A percentile compares a stretch with the other conserved stretches of the same genome.
Conservation (phyloP, 208 protist genomes). For the Crithidia acanthocephali region DNA sequence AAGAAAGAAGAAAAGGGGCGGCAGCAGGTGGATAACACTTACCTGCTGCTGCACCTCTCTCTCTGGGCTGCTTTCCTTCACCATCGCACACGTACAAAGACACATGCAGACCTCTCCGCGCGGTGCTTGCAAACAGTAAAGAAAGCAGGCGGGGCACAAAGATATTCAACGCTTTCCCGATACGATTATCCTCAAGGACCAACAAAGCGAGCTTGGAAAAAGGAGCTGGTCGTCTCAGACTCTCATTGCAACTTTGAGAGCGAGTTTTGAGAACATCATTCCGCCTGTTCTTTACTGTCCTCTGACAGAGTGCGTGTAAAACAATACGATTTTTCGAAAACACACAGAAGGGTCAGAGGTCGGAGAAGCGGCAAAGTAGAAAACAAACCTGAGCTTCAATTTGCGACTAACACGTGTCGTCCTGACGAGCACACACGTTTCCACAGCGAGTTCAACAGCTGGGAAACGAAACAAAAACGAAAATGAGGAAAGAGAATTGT, state of each 20-base stretch:
- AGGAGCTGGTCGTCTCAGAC: background rate
- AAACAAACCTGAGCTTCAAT: background rate
- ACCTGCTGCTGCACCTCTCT: too few species aligned
- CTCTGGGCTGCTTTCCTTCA: background rate
- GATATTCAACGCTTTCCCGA: constrained; percentile 20
- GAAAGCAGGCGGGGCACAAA: constrained; percentile 10
- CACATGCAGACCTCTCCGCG: background rate
- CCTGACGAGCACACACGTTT: background rate
- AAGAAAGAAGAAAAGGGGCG: too few species aligned
- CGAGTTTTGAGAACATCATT: constrained; percentile 1
- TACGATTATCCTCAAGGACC: background rate
- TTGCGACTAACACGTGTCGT: background rate
- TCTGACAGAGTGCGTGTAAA: background rate
- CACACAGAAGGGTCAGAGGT: background rate
- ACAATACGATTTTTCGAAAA: background rate
- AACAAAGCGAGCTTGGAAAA: background rate
- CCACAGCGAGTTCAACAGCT: constrained; percentile 18
- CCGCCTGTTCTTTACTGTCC: background rate
- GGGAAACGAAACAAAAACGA: background rate
- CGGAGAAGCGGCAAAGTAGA: background rate
- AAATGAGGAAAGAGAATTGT: background rate
- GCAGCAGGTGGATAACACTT: too few species aligned
- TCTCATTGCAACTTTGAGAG: constrained; percentile 14
- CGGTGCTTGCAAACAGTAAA: background rate
- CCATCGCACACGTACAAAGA: background rate